Evolutionary conservation across 2,329 filamentous ascomycete genomes (phyloP).

Genomic region (Arthrobotrys sphaeroides): DNA sequence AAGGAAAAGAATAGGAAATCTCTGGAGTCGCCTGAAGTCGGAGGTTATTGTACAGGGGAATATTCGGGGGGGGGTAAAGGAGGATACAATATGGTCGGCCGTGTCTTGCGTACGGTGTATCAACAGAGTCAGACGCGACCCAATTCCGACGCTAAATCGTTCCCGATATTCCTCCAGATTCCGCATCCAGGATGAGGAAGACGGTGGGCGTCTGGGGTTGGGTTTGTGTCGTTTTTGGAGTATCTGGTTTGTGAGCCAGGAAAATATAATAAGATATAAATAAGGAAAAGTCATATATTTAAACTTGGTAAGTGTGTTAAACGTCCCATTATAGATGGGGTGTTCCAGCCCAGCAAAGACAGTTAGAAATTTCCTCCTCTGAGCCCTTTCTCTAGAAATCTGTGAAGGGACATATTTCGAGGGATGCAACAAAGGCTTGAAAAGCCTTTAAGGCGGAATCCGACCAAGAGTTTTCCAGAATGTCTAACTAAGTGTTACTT

Average conservation of each 20-base stretch:
- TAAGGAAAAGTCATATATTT: neutral
- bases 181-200: neutral
- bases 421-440: no score
- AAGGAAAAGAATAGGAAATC: slow-evolving; percentile 30
- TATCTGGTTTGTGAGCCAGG: no score
- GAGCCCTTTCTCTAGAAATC: no score
- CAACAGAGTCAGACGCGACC: neutral
- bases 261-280: no score
- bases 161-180: neutral
- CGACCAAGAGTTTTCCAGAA: neutral
- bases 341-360: no score
- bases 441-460: neutral
- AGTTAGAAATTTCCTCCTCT: no score
- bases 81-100: slow-evolving; percentile 35
- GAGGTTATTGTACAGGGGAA: neutral
- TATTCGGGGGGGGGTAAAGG: no score
- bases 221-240: neutral
- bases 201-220: neutral
- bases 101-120: slow-evolving; percentile 25
- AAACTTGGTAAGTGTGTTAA: neutral
- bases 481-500: slow-evolving; percentile 16
- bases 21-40: neutral
- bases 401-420: neutral
- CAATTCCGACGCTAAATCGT: neutral
- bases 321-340: no score